Evolutionary conservation across 2,329 filamentous ascomycete genomes (phyloP).

Genomic region (Colletotrichum nymphaeae): DNA sequence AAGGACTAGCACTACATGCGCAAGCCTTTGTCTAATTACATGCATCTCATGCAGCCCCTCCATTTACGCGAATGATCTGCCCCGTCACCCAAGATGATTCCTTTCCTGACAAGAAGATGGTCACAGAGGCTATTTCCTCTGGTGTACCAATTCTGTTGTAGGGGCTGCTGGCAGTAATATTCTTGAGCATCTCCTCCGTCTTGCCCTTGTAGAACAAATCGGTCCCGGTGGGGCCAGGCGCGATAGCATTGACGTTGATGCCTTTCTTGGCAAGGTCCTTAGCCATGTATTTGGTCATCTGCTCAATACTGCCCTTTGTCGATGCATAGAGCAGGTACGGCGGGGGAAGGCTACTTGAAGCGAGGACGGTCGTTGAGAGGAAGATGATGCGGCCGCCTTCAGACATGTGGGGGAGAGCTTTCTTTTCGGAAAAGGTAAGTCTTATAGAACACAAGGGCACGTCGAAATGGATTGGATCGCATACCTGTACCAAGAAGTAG

Average conservation of each 20-base stretch:
- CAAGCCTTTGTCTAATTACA: not conserved
- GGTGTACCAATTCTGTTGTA: conserved; percentile 39
- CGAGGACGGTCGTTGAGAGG: conserved; percentile 57
- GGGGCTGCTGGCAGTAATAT: conserved; percentile 44
- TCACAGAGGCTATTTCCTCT: conserved; percentile 56
- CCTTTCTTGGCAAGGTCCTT: conserved; percentile 63
- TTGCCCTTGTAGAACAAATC: conserved; percentile 66
- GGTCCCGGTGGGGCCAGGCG: conserved; percentile 61
- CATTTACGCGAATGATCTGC: conserved; percentile 52
- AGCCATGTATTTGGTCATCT: conserved; percentile 64
- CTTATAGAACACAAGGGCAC: not conserved
- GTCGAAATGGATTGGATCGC: too few species aligned
- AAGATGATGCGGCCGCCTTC: conserved; percentile 62
- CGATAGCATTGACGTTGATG: conserved; percentile 56
- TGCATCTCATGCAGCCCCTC: conserved; percentile 41
- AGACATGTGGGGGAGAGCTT: conserved; percentile 62
- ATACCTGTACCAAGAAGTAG: conserved; percentile 61
- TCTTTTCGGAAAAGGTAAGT: conserved; percentile 45
- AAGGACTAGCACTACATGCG: not conserved
- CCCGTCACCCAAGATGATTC: conserved; percentile 57
- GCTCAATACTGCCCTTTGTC: conserved; percentile 70
- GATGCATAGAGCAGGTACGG: conserved; percentile 63
- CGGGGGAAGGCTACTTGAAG: conserved; percentile 51
- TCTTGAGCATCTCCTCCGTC: conserved; percentile 56
- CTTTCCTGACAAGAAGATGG: conserved; percentile 42